These are phyloP conservation scores for Nematocida ironsii DNA, from an alignment of 371 early-diverging fungal species.

Conservation along the genomic window DNA sequence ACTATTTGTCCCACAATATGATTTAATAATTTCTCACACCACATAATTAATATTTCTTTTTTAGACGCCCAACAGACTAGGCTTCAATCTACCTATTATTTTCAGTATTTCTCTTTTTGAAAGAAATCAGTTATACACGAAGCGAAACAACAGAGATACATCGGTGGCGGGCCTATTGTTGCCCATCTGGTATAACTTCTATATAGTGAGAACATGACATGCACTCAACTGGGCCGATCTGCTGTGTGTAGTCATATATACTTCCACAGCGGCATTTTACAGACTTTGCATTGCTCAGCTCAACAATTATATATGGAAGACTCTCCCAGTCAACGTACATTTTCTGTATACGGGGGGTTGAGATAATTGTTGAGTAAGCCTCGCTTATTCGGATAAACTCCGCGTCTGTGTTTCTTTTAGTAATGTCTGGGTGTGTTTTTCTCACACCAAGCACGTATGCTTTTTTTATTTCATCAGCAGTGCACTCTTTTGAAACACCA, in stretches of 20 bases:
- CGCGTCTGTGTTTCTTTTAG: slow-evolving; percentile 4
- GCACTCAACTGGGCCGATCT: slow-evolving; percentile 17
- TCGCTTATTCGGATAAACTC: slow-evolving; percentile 21
- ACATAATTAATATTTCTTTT: no score
- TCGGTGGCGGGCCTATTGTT: neutral
- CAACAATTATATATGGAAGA: slow-evolving; percentile 10
- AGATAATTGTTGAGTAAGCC: slow-evolving; percentile 12
- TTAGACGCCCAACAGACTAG: no score
- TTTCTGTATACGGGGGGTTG: neutral
- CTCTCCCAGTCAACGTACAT: slow-evolving; percentile 4
- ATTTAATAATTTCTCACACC: no score
- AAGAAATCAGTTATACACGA: no score
- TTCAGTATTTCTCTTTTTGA: no score
- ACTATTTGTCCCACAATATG: no score
- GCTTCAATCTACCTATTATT: no score
- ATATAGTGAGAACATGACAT: slow-evolving; percentile 42
- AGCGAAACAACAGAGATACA: no score
- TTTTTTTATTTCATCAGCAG: slow-evolving; percentile 79
- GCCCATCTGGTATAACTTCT: neutral
- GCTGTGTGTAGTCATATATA: neutral
- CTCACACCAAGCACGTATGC: slow-evolving; percentile 80
- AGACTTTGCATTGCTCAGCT: neutral
- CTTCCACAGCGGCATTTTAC: slow-evolving; percentile 38
- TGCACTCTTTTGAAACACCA: slow-evolving; percentile 77
- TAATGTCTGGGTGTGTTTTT: slow-evolving; percentile 77